These are phyloP conservation scores for Yamadazyma sp. DNA, from an alignment of 805 yeast species.

Conservation along the genomic window DNA sequence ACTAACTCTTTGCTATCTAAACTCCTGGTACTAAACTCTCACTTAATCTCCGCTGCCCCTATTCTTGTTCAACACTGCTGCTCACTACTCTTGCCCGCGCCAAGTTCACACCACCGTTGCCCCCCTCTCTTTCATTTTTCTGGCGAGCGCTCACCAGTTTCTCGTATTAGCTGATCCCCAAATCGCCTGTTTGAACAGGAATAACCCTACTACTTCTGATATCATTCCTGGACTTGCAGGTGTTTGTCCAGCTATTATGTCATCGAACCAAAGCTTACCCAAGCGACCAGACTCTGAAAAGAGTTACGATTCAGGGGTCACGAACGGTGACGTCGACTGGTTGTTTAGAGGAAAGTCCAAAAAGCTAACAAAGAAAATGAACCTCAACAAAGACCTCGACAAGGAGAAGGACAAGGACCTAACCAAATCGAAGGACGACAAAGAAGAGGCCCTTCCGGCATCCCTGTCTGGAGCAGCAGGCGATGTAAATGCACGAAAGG, in stretches of 20 bases:
- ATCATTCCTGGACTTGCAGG: conserved; percentile 1
- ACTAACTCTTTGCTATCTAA: too few species aligned
- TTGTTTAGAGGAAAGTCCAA: conserved; percentile 74
- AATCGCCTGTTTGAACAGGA: conserved; percentile 3
- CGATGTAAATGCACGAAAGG: too few species aligned
- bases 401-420: conserved; percentile 18
- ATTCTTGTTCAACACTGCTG: too few species aligned
- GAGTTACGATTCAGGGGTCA: conserved; percentile 48
- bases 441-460: too few species aligned
- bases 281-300: not conserved
- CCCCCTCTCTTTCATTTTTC: not conserved
- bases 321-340: conserved; percentile 84
- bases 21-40: too few species aligned
- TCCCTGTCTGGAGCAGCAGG: too few species aligned
- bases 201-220: not conserved
- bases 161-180: conserved; percentile 1
- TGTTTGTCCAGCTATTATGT: conserved; percentile 4
- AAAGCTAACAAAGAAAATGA: conserved; percentile 48
- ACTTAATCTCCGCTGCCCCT: too few species aligned
- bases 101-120: not conserved
- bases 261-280: conserved; percentile 2
- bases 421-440: conserved; percentile 3
- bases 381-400: conserved; percentile 14
- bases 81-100: too few species aligned
- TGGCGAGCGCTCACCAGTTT: conserved; percentile 8